Percentiles rank a stretch among this genome's conserved stretches.
Conservation (phyloP, 2,329 filamentous ascomycete genomes). For the Arthrobotrys sinensis region DNA sequence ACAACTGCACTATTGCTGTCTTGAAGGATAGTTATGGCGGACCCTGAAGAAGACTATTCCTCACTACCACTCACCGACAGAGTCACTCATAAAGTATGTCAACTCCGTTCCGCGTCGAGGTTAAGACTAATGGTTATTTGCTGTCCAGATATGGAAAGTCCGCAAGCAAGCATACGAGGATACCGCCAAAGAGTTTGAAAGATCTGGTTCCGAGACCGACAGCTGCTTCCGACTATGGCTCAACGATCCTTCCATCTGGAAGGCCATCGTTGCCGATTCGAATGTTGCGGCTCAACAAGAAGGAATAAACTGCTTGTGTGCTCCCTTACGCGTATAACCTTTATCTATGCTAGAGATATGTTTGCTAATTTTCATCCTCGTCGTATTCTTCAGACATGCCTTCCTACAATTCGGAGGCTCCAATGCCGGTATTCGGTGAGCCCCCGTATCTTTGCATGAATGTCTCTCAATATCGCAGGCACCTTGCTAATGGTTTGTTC, state of each 20-base stretch:
- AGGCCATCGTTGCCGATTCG: constrained; percentile 90
- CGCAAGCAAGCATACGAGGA: constrained; percentile 96
- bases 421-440: constrained; percentile 80
- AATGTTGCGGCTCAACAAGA: constrained; percentile 98
- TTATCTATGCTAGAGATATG: background rate
- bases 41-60: constrained; percentile 86
- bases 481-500: constrained; percentile 9
- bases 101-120: background rate
- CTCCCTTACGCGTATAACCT: background rate
- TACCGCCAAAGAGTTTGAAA: constrained; percentile 86
- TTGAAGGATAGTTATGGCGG: constrained; percentile 75
- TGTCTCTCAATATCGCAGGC: background rate
- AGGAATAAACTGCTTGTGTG: constrained; percentile 84
- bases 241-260: constrained; percentile 88
- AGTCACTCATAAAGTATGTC: constrained; percentile 82
- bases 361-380: background rate
- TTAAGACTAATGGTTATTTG: constrained; percentile 49
- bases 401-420: constrained; percentile 92
- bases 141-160: constrained; percentile 87
- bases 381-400: constrained; percentile 68
- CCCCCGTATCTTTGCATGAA: background rate
- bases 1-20: constrained; percentile 2
- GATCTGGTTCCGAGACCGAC: constrained; percentile 86
- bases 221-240: constrained; percentile 89
- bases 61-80: constrained; percentile 83